phyloP scores from a whole-genome alignment of 768 basidiomycete genomes.

The Tulasnella sp. region DNA sequence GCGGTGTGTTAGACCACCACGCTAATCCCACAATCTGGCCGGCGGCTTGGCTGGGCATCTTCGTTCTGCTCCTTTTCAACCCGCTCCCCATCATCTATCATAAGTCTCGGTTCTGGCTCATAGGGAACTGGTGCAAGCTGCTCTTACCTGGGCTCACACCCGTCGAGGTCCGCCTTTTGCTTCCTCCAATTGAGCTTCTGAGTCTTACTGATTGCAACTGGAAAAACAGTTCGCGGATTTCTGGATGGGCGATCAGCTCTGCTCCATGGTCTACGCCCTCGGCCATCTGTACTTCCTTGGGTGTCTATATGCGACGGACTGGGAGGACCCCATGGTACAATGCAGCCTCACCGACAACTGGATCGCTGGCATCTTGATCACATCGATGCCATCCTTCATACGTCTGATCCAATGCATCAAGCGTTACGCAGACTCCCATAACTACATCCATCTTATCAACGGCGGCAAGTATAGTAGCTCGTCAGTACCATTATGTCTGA shows the following conservation, averaged over 20 bases:
- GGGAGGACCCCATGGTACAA: constrained; percentile 37
- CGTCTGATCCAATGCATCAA: constrained; percentile 80
- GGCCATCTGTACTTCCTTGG: constrained; percentile 61
- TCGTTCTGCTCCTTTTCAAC: constrained; percentile 50
- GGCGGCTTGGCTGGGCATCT: constrained; percentile 64
- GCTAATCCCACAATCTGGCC: constrained; percentile 67
- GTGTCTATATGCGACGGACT: constrained; percentile 56
- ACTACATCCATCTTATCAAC: constrained; percentile 76
- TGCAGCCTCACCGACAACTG: constrained; percentile 45
- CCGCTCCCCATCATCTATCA: constrained; percentile 60
- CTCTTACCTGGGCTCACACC: constrained; percentile 54
- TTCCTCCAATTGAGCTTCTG: constrained; percentile 6
- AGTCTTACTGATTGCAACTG: no score
- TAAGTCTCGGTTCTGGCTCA: constrained; percentile 69
- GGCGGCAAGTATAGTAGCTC: constrained; percentile 60
- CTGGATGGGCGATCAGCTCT: constrained; percentile 84
- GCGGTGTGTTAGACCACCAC: constrained; percentile 41
- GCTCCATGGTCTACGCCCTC: constrained; percentile 65
- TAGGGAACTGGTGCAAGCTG: constrained; percentile 51
- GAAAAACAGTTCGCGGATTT: constrained; percentile 77
- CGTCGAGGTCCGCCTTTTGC: constrained; percentile 51
- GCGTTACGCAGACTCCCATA: constrained; percentile 70
- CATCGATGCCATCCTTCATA: constrained; percentile 53
- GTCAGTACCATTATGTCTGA: background rate
- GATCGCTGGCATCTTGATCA: constrained; percentile 49